A percentile compares a stretch with the other conserved stretches of the same genome.
Evolutionary conservation across 768 basidiomycete genomes (phyloP).

Genomic region (Boletales sp.): DNA sequence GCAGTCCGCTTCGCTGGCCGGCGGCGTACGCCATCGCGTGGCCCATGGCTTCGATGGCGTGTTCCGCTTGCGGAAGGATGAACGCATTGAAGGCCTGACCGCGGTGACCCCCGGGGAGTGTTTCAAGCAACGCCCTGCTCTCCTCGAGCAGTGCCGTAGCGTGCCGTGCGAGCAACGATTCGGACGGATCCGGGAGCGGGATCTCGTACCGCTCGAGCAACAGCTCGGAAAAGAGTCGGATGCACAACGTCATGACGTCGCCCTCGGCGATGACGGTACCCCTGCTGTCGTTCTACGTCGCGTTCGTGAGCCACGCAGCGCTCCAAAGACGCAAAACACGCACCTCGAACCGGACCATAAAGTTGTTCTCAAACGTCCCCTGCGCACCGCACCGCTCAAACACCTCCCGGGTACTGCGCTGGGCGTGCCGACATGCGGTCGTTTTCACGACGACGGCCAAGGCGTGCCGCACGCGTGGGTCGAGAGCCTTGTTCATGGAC

Average conservation of each 20-base stretch:
- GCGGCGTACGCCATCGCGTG: constrained; percentile 60
- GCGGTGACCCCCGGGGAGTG: constrained; percentile 28
- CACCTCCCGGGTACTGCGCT: constrained; percentile 48
- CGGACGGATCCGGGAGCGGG: constrained; percentile 40
- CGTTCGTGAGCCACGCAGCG: neutral
- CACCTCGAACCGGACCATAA: constrained; percentile 55
- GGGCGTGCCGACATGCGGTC: constrained; percentile 51
- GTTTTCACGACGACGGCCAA: constrained; percentile 56
- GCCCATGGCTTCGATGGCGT: constrained; percentile 57
- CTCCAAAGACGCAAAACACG: constrained; percentile 6
- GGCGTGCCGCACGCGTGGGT: constrained; percentile 51
- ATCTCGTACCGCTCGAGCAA: constrained; percentile 52
- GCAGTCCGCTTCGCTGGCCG: constrained; percentile 42
- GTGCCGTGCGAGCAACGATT: constrained; percentile 54
- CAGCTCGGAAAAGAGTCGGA: constrained; percentile 57
- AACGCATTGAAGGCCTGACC: constrained; percentile 44
- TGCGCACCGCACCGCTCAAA: constrained; percentile 66
- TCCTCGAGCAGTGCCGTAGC: constrained; percentile 44
- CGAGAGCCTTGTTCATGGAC: constrained; percentile 35
- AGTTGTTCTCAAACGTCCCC: constrained; percentile 62
- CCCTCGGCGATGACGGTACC: constrained; percentile 62
- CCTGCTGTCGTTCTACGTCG: constrained; percentile 28
- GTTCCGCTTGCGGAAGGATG: constrained; percentile 53
- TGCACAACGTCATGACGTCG: constrained; percentile 48
- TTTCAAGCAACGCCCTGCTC: constrained; percentile 37